Evolutionary conservation across 2,329 filamentous ascomycete genomes (phyloP).

Genomic region (Lomentospora prolificans): DNA sequence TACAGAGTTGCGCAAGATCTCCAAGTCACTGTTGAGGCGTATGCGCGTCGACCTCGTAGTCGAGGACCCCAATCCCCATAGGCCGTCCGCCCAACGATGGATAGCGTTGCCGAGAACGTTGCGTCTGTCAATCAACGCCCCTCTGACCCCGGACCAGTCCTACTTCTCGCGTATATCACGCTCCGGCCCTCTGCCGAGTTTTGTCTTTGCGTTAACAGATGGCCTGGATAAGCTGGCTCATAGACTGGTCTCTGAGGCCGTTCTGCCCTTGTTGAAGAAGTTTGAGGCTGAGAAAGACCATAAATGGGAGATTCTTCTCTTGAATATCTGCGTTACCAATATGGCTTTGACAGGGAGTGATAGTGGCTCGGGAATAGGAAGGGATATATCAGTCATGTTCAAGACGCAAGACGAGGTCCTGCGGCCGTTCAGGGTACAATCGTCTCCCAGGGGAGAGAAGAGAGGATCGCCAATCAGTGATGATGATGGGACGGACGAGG

Average conservation of each 20-base stretch:
- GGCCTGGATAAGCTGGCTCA: constrained; percentile 51
- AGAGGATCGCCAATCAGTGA: constrained; percentile 19
- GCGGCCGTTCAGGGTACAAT: constrained; percentile 47
- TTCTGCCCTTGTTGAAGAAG: constrained; percentile 64
- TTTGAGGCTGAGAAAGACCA: constrained; percentile 57
- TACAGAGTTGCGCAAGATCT: constrained; percentile 59
- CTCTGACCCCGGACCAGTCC: constrained; percentile 35
- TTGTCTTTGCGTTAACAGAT: constrained; percentile 57
- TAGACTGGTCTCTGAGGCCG: constrained; percentile 56
- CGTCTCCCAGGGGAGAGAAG: constrained; percentile 13
- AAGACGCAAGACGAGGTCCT: constrained; percentile 59
- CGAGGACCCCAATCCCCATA: constrained; percentile 25
- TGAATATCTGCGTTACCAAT: constrained; percentile 83
- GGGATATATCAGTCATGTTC: constrained; percentile 80
- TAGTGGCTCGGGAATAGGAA: constrained; percentile 44
- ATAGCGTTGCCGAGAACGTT: constrained; percentile 72
- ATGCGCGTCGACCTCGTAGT: constrained; percentile 68
- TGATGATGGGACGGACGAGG: constrained; percentile 13
- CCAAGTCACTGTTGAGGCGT: constrained; percentile 60
- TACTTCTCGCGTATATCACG: constrained; percentile 64
- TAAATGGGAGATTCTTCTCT: constrained; percentile 68
- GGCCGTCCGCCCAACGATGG: constrained; percentile 43
- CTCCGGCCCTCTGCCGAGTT: constrained; percentile 62
- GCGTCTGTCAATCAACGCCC: constrained; percentile 65
- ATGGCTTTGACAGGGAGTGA: constrained; percentile 54